Percentiles rank a stretch among this genome's conserved stretches.
These are phyloP conservation scores for Aspergillus sp. DNA, from an alignment of 2,329 filamentous ascomycete species.

Conservation along the genomic window DNA sequence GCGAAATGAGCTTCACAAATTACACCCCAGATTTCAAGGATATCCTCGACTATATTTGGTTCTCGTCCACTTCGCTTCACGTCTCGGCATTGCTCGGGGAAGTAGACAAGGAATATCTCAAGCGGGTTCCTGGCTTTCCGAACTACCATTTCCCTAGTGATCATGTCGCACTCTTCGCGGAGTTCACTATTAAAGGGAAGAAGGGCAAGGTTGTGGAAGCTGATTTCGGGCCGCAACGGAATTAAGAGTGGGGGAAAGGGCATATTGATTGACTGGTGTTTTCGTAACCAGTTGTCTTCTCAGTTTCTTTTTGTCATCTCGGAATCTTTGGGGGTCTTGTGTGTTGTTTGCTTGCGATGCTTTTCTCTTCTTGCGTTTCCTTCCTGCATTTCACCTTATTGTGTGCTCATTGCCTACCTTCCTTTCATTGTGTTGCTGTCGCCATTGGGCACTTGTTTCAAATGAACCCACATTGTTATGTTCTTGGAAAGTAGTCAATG, in stretches of 20 bases:
- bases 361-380: conserved; percentile 11
- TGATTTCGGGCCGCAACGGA: conserved; percentile 52
- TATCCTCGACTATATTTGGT: conserved; percentile 97
- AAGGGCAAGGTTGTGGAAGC: conserved; percentile 68
- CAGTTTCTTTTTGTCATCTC: conserved; percentile 24
- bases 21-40: conserved; percentile 91
- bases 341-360: conserved; percentile 19
- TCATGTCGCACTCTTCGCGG: conserved; percentile 80
- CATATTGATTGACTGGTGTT: conserved; percentile 33
- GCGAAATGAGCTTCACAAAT: conserved; percentile 88
- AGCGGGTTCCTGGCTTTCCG: conserved; percentile 82
- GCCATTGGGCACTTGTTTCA: conserved; percentile 13
- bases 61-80: conserved; percentile 81
- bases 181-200: conserved; percentile 80
- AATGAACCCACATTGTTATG: conserved; percentile 13
- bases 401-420: conserved; percentile 12
- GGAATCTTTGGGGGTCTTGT: conserved; percentile 32
- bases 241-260: conserved; percentile 31
- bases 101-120: conserved; percentile 77
- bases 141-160: conserved; percentile 93
- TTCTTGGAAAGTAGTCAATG: conserved; percentile 25
- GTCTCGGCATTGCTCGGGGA: conserved; percentile 78
- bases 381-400: conserved; percentile 14
- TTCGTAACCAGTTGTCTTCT: conserved; percentile 25
- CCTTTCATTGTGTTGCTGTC: conserved; percentile 14